Evolutionary conservation across 352 stramenopile genomes (phyloP).

Genomic region (Albugo candida): DNA sequence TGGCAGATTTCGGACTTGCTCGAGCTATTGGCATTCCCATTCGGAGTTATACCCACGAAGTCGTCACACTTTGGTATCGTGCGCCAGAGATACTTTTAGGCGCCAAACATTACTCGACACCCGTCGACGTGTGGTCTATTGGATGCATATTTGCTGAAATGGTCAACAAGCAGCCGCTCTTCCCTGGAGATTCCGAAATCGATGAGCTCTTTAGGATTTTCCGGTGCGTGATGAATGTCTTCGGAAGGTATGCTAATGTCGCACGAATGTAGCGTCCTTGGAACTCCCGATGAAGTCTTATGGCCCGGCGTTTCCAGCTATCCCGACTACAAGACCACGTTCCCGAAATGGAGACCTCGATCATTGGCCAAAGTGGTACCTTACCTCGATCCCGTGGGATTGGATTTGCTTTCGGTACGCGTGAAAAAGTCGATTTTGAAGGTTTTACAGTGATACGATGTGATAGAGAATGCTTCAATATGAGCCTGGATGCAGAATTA

Average conservation of each 20-base stretch:
- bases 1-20: slow-evolving; percentile 86
- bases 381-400: slow-evolving; percentile 48
- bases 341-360: slow-evolving; percentile 94
- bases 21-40: slow-evolving; percentile 75
- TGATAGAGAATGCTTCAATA: slow-evolving; percentile 58
- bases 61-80: slow-evolving; percentile 93
- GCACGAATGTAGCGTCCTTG: slow-evolving; percentile 47
- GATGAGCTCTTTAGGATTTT: slow-evolving; percentile 99
- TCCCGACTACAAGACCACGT: slow-evolving; percentile 94
- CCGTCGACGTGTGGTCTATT: slow-evolving; percentile 86
- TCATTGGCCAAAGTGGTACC: slow-evolving; percentile 77
- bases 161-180: slow-evolving; percentile 78
- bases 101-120: slow-evolving; percentile 84
- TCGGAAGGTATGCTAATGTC: not conserved
- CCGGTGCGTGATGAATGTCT: slow-evolving; percentile 13
- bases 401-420: slow-evolving; percentile 65
- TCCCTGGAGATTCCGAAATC: slow-evolving; percentile 94
- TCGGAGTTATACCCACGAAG: slow-evolving; percentile 84
- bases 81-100: slow-evolving; percentile 88
- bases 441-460: too few relatives aligned
- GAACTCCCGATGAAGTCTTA: slow-evolving; percentile 90
- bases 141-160: slow-evolving; percentile 91
- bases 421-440: not conserved
- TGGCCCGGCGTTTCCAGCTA: slow-evolving; percentile 95
- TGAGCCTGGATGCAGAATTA: slow-evolving; percentile 59